Base-by-base conservation (phyloP, 192 early-diverging fungal genomes). In the Coemansia sp. region DNA sequence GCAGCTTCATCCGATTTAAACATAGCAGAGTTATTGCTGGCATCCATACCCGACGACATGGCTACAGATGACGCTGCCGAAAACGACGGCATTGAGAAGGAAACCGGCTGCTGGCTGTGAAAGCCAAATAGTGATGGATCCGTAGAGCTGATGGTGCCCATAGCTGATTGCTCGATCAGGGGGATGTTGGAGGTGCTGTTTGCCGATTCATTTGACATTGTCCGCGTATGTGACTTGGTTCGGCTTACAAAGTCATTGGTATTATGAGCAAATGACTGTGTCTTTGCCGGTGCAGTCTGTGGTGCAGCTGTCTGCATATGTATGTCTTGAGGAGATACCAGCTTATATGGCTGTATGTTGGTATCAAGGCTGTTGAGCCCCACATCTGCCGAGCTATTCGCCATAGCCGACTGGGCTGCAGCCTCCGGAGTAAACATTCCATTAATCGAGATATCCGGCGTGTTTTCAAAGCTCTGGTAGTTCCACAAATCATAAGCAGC, bases 171-270 rank as follows among this genome's bases (percentile, higher is more conserved):
- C 41, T 67, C 59, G n/a, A 66, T 49, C 14, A 73, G 60, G 3
- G 71, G 71, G 10, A 67, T 30, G 43, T 65, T 72, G 13, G 70
- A 72, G 8, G 53, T 23, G 43, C 59, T 67, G 40, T 62, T 57
- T 0, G 45, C 6, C n/a, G 71, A 74, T 10, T 64, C 69, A 12
- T 45, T 23, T 8, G 69, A 47, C 44, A 49, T 44, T 9, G 47
- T 38, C 7, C 62, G 61, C 4, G 19, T 50, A 21, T 59, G 37
- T n/a, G 39, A 36, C 6, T 35, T 51, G 13, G 56, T 37, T 19
- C 7, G 33, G 33, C 33, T 35, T 7, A 10, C 33, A n/a, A n/a
- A n/a, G n/a, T n/a, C n/a, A n/a, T n/a, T n/a, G n/a, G n/a, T n/a
- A 7, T 35, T 6, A 7, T 35, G 33, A 35, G 33, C 33, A 50